A percentile compares a stretch with the other conserved stretches of the same genome.
Conservation (phyloP, 768 basidiomycete species). For the Psilocybe cubensis region DNA sequence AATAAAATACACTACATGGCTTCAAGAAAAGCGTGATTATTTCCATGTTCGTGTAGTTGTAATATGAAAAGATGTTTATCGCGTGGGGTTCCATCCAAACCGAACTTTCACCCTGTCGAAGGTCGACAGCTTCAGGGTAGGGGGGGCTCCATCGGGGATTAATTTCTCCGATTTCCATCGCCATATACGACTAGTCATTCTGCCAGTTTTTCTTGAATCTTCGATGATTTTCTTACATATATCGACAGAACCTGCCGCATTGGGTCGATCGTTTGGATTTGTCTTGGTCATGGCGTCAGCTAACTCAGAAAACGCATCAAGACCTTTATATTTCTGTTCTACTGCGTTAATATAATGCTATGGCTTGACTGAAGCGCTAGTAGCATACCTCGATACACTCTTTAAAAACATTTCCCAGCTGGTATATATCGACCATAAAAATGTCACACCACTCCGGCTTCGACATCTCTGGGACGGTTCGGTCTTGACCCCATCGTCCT, state of each 20-base stretch:
- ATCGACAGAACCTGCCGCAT: not conserved
- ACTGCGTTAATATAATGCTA: not conserved
- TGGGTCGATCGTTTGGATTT: not conserved
- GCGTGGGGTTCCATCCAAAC: not conserved
- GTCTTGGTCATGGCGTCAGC: not conserved
- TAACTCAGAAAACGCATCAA: not conserved
- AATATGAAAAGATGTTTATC: not conserved
- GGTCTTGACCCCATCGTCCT: not conserved
- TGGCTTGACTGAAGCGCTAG: too few relatives aligned
- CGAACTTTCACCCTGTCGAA: not conserved
- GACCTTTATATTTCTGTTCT: conserved; percentile 1
- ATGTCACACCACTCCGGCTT: not conserved
- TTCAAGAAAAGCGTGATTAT: too few relatives aligned
- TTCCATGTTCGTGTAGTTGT: not conserved
- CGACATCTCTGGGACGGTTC: conserved; percentile 4
- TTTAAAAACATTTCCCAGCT: conserved; percentile 4
- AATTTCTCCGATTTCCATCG: not conserved
- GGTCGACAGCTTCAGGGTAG: not conserved
- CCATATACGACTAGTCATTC: not conserved
- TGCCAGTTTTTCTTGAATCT: not conserved
- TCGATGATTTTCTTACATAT: conserved; percentile 1
- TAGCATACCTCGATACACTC: not conserved
- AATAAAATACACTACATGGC: too few relatives aligned
- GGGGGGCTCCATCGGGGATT: too few relatives aligned
- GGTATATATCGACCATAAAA: conserved; percentile 7